These are phyloP conservation scores for Lecanicillium sp. DNA, from an alignment of 2,329 filamentous ascomycete genomes.

Conservation along the genomic window DNA sequence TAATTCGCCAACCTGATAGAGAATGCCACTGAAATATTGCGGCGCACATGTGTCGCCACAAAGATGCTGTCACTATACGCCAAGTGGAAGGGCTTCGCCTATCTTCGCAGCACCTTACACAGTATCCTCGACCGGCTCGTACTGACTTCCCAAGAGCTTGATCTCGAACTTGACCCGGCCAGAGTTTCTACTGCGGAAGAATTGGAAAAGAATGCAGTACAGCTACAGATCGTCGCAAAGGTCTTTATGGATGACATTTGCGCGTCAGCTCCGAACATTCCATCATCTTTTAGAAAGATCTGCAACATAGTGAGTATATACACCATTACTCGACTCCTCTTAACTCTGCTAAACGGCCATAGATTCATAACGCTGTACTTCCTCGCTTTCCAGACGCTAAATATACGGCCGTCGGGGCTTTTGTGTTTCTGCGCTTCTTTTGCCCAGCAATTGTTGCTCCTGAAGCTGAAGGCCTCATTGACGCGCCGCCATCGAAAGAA, in stretches of 20 bases:
- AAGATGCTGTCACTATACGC: slow-evolving; percentile 66
- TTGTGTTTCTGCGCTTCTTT: slow-evolving; percentile 65
- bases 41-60: slow-evolving; percentile 63
- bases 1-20: slow-evolving; percentile 30
- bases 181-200: slow-evolving; percentile 54
- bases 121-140: slow-evolving; percentile 61
- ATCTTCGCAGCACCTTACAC: slow-evolving; percentile 56
- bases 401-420: slow-evolving; percentile 64
- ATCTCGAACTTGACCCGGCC: slow-evolving; percentile 60
- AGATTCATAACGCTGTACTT: slow-evolving; percentile 58
- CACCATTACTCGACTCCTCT: not conserved
- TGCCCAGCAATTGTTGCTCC: slow-evolving; percentile 66
- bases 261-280: slow-evolving; percentile 53
- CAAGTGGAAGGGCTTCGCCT: slow-evolving; percentile 61
- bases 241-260: slow-evolving; percentile 67
- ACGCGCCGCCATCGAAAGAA: slow-evolving; percentile 54
- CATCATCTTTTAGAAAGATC: slow-evolving; percentile 57
- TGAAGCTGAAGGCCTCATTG: slow-evolving; percentile 58
- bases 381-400: slow-evolving; percentile 60
- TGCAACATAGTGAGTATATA: slow-evolving; percentile 52
- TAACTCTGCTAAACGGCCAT: slow-evolving; percentile 9
- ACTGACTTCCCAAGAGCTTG: slow-evolving; percentile 58
- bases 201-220: slow-evolving; percentile 57
- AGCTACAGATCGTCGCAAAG: slow-evolving; percentile 59
- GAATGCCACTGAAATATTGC: slow-evolving; percentile 59